Conservation (phyloP, 176 grass and related monocot species). For the Dactylis glomerata region DNA sequence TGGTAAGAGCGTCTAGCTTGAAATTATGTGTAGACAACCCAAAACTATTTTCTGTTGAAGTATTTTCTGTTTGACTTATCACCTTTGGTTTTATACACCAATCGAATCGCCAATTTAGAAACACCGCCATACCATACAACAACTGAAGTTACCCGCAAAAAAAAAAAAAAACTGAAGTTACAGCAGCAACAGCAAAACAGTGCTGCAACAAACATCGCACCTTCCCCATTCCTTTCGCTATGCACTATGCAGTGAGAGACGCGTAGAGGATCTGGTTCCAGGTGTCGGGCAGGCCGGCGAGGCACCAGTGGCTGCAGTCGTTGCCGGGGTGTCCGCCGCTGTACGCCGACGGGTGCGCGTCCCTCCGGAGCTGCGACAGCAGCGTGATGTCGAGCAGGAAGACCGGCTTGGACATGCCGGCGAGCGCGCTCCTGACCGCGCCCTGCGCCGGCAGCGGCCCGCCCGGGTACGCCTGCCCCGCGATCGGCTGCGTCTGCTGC, state of each 20-base stretch:
- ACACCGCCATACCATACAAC: background rate
- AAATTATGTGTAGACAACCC: background rate
- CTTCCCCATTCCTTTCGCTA: too few species aligned
- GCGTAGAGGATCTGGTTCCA: slow-evolving; percentile 97
- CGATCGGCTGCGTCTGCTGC: slow-evolving; percentile 54
- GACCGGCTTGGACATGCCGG: slow-evolving; percentile 65
- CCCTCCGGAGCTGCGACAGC: slow-evolving; percentile 88
- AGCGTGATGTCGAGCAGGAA: slow-evolving; percentile 90
- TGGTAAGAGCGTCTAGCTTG: background rate
- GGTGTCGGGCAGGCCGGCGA: slow-evolving; percentile 82
- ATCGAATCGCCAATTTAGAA: slow-evolving; percentile 16
- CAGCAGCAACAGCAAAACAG: background rate
- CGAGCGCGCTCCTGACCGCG: slow-evolving; percentile 52
- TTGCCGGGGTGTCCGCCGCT: slow-evolving; percentile 75
- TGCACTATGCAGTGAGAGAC: slow-evolving; percentile 37
- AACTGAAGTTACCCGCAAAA: background rate
- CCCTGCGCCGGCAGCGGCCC: slow-evolving; percentile 50
- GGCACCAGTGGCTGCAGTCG: slow-evolving; percentile 99
- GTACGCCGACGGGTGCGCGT: slow-evolving; percentile 77
- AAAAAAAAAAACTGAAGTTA: too few species aligned
- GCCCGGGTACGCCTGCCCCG: slow-evolving; percentile 56
- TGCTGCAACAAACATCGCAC: background rate
- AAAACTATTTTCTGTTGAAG: background rate
- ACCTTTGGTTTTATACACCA: background rate
- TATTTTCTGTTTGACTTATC: background rate